Conservation (phyloP, 352 stramenopile species). For the Phytophthora pini region DNA sequence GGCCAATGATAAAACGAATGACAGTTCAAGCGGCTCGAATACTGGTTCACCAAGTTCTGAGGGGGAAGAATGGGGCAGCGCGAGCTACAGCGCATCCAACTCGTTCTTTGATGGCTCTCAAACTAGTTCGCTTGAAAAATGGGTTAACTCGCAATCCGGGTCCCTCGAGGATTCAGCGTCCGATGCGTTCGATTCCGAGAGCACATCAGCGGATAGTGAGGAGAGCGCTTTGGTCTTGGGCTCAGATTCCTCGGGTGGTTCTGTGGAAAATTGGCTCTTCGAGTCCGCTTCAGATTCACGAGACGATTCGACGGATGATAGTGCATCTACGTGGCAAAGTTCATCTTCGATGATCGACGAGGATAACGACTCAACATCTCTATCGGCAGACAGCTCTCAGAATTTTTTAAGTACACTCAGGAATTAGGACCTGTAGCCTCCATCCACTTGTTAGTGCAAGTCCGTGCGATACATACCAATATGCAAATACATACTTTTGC, state of each 20-base stretch:
- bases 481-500: too few species aligned
- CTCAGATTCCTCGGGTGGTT: constrained; percentile 9
- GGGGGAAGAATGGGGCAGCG: not conserved
- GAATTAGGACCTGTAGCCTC: too few species aligned
- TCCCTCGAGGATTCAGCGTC: constrained; percentile 4
- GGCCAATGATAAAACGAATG: not conserved
- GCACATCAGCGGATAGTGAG: not conserved
- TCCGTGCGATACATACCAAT: too few species aligned
- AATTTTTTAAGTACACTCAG: constrained; percentile 5
- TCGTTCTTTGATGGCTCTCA: constrained; percentile 14
- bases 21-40: constrained; percentile 1
- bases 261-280: constrained; percentile 5
- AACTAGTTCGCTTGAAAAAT: constrained; percentile 7
- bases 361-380: constrained; percentile 11
- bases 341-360: constrained; percentile 6
- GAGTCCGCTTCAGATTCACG: constrained; percentile 7
- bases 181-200: constrained; percentile 4
- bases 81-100: not conserved
- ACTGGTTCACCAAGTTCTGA: not conserved
- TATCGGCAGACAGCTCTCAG: constrained; percentile 16
- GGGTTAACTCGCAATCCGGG: constrained; percentile 4
- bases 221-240: not conserved
- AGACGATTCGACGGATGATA: constrained; percentile 2
- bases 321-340: constrained; percentile 9
- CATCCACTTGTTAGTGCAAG: too few species aligned